Evolutionary conservation across 768 basidiomycete species (phyloP), one percentile per base, ranked within the genome.

Genomic region (Xanthoconium purpureum): DNA sequence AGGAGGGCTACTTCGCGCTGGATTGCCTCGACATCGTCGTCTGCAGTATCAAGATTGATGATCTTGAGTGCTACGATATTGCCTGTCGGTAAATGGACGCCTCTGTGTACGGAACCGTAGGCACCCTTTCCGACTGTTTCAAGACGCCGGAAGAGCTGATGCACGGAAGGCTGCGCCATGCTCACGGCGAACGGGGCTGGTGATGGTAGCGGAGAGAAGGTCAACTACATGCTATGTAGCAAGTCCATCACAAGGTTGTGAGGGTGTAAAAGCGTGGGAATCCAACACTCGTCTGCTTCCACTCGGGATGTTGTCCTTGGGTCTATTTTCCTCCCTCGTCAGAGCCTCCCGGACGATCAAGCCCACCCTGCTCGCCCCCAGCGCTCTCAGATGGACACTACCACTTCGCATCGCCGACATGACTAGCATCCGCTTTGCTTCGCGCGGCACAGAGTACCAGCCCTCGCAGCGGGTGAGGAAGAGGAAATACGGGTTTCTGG

Each of bases 41-140:
- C 96, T 53, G 88, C 84, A 28, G 89, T 95, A 74, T 98, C 97
- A 62, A 98, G 87, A 74, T 98, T 92, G 77, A 99, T 98, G 72
- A 98, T 95, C 76, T 99, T 99, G 76, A 98, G 85, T 17, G 95
- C 97, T 35, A 99, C 92, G 53, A 94, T 80, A 54, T 91, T 89
- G 18, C 92, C 91, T 0, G 92, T 88, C 0, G 87, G 80, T 48
- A 90, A 81, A 63, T 98, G 89, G 52, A 85, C 77, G 14, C 93
- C 96, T 69, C 89, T 92, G 77, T 95, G 92, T 14, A 99, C 96
- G 10, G 93, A 92, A 44, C 97, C 96, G 73, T 94, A 98, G 1
- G 94, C 91, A 58, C 95, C 96, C 73, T 93, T 94, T 33, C 96
- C 95, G 35, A 96, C 81, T n/a, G 91, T 88, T 72, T 96, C 92